These are phyloP conservation scores for Tulasnella sp. DNA, from an alignment of 768 basidiomycete species.

Conservation along the genomic window DNA sequence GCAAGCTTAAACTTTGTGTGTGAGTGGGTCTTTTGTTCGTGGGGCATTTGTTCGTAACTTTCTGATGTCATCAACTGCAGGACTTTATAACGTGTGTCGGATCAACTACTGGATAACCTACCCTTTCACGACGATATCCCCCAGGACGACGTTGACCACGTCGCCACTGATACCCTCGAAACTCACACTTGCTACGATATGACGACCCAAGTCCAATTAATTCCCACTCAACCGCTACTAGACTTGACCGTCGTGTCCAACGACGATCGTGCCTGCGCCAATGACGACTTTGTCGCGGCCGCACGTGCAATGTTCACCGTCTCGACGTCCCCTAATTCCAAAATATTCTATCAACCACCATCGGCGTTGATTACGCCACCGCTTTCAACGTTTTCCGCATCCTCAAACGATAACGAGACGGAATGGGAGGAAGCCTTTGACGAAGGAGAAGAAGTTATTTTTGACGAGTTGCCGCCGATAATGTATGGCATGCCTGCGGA, in stretches of 20 bases:
- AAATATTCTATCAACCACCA: not conserved
- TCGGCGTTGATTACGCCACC: slow-evolving; percentile 3
- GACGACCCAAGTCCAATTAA: not conserved
- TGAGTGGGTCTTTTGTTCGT: slow-evolving; percentile 22
- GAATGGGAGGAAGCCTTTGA: slow-evolving; percentile 1
- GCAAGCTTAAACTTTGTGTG: slow-evolving; percentile 26
- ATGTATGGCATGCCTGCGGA: slow-evolving; percentile 55
- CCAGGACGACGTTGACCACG: not conserved
- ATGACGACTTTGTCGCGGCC: not conserved
- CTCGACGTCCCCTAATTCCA: not conserved
- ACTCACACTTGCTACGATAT: not conserved
- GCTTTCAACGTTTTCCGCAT: no score
- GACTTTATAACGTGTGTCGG: no score
- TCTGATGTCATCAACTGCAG: no score
- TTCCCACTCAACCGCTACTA: not conserved
- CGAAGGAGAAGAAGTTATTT: slow-evolving; percentile 31
- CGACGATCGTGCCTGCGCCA: not conserved
- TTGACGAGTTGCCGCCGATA: slow-evolving; percentile 55
- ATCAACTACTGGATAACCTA: no score
- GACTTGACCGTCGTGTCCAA: not conserved
- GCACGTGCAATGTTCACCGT: not conserved
- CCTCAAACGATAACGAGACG: no score
- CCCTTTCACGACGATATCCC: no score
- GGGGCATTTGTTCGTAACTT: no score
- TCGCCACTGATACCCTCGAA: not conserved